Evolutionary conservation across 2,329 filamentous ascomycete species (phyloP).

Genomic region (Talaromyces sp.): DNA sequence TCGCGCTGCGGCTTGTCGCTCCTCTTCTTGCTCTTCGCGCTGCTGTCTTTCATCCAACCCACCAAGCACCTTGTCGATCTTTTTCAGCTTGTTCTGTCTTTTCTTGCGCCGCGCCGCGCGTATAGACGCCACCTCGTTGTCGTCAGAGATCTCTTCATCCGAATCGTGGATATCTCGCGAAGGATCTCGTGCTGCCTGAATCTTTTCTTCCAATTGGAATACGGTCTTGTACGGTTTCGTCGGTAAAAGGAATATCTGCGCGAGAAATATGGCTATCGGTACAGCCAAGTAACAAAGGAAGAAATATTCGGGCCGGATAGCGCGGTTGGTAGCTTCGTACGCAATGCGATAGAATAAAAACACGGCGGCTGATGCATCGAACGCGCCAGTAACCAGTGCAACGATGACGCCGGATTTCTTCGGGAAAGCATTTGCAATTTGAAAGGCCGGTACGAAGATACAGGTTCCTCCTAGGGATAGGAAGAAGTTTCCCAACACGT

Average conservation of each 20-base stretch:
- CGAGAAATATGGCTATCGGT: constrained; percentile 60
- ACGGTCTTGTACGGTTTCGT: constrained; percentile 72
- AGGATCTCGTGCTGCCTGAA: constrained; percentile 49
- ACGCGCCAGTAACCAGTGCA: constrained; percentile 74
- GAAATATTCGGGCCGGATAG: constrained; percentile 56
- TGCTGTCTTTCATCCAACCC: constrained; percentile 57
- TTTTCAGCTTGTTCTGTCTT: constrained; percentile 60
- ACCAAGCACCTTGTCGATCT: constrained; percentile 69
- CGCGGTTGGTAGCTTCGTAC: constrained; percentile 55
- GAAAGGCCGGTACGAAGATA: constrained; percentile 76
- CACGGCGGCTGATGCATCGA: constrained; percentile 75
- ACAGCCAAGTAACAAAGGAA: constrained; percentile 72
- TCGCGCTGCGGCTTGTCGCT: constrained; percentile 66
- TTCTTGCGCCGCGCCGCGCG: constrained; percentile 57
- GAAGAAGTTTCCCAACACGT: constrained; percentile 70
- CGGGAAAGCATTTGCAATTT: constrained; percentile 78
- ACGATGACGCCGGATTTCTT: constrained; percentile 71
- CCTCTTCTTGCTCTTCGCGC: constrained; percentile 61
- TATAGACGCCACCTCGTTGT: constrained; percentile 44
- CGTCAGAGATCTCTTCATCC: constrained; percentile 50
- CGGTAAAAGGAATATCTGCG: constrained; percentile 68
- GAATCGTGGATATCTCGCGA: constrained; percentile 46
- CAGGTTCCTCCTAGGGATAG: constrained; percentile 75
- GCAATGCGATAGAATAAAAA: constrained; percentile 71
- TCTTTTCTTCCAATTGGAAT: constrained; percentile 69